Conservation (phyloP, 495 filamentous ascomycete genomes). For the Penicillium lagena region DNA sequence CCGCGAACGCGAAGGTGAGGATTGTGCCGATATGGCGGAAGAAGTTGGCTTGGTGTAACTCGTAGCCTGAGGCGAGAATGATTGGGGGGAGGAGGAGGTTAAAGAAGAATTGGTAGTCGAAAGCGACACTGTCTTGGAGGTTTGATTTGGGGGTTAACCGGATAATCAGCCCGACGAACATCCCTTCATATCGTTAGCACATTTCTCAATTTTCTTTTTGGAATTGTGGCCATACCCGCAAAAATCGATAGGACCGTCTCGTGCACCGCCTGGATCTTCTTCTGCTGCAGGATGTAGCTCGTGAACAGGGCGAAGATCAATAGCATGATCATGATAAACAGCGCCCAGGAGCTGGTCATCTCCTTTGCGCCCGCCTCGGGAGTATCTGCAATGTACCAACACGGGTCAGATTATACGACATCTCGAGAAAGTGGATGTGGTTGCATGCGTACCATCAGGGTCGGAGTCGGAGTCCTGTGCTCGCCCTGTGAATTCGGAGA, state of each 20-base stretch:
- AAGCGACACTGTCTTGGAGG: conserved; percentile 83
- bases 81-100: conserved; percentile 96
- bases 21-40: conserved; percentile 98
- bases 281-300: conserved; percentile 91
- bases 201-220: no score
- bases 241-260: conserved; percentile 98
- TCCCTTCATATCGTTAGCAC: conserved; percentile 50
- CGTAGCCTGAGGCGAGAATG: conserved; percentile 94
- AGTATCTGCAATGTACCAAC: conserved; percentile 25
- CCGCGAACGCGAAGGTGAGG: conserved; percentile 95
- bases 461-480: conserved; percentile 34
- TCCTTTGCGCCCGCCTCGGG: conserved; percentile 73
- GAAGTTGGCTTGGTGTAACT: conserved; percentile 96
- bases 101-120: conserved; percentile 99
- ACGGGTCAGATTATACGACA: not conserved
- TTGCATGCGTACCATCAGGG: conserved; percentile 42
- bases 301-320: conserved; percentile 92
- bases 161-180: conserved; percentile 90
- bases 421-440: not conserved
- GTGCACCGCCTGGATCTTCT: conserved; percentile 93
- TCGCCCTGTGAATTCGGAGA: conserved; percentile 18
- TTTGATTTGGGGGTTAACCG: conserved; percentile 70
- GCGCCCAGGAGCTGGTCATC: conserved; percentile 89
- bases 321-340: conserved; percentile 91
- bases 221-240: conserved; percentile 57